Evolutionary conservation across 2,329 filamentous ascomycete species (phyloP).

Genomic region (Cordyceps cicadae): DNA sequence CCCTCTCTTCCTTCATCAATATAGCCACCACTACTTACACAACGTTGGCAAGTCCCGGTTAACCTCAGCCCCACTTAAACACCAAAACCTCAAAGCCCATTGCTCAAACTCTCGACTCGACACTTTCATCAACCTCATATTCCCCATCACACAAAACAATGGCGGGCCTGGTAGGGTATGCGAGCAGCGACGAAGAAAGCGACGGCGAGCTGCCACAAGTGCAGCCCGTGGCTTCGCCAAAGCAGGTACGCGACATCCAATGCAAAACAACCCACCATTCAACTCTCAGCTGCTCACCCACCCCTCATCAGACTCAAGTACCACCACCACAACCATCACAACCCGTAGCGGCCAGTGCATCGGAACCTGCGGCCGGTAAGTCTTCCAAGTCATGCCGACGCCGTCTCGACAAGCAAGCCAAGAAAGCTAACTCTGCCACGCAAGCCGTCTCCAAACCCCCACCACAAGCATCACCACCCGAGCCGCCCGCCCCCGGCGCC

Average conservation of each 20-base stretch:
- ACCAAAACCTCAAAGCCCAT: not conserved
- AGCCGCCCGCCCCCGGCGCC: constrained; percentile 10
- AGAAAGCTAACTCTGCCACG: not conserved
- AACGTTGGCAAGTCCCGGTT: too few species aligned
- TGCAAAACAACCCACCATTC: not conserved
- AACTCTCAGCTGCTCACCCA: not conserved
- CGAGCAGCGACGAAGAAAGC: constrained; percentile 45
- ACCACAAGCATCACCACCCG: constrained; percentile 8
- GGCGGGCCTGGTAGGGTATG: constrained; percentile 41
- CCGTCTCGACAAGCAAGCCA: too few species aligned
- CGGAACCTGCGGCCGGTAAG: not conserved
- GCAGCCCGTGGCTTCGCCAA: not conserved
- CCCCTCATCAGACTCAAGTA: not conserved
- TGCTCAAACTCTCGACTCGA: not conserved
- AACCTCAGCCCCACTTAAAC: not conserved
- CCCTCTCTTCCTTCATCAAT: too few species aligned
- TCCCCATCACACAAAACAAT: constrained; percentile 14
- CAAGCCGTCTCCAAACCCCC: not conserved
- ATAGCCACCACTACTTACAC: not conserved
- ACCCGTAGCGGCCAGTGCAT: too few species aligned
- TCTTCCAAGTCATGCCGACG: too few species aligned
- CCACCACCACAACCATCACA: not conserved
- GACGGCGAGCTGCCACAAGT: constrained; percentile 17
- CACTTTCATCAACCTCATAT: not conserved
- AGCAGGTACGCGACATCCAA: not conserved